Base-by-base conservation (phyloP, 192 early-diverging fungal species). In the Blastocladiella britannica region DNA sequence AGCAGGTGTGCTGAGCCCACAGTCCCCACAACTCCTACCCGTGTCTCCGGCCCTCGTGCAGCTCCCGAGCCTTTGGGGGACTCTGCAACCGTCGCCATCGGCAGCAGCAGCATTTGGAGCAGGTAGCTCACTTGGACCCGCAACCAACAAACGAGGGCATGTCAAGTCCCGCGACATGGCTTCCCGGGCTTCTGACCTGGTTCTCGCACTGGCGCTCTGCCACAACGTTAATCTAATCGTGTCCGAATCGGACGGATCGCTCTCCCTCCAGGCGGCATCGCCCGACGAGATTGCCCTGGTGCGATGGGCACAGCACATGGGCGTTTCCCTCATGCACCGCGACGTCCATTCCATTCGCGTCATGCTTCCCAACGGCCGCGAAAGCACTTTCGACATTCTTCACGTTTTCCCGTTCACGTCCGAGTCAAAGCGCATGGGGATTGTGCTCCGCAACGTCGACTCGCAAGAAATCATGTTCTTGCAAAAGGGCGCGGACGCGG, bases 321-420 rank as follows among this genome's bases (percentile, higher is more conserved):
- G 91, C 15, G 62, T 97, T 12, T 71, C 82, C 3, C 69, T 97
- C 29, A 80, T 88, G 23, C 80, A 78, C 43, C 78, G 93, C 31
- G 83, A 88, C 54, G 68, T 83, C 29, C 66, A 73, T 25, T 71
- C 75, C 9, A 86, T 92, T 27, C 43, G 57, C 8, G 18, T 68
- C 20, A 55, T 53, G 31, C 31, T 58, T 9, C 29, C 55, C 26
- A 30, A 62, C 31, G 56, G 60, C 23, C 60, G 55, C n/a, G 59
- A 59, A 27, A 9, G 37, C 15, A 20, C 37, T 25, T 96, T 78
- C 67, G 74, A 82, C 25, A 79, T 97, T 2, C 70, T 97, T 12
- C 82, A 92, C n/a, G 76, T 89, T 7, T 97, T 97, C 58, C 93
- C 93, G n/a, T 97, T 97, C 64, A 97, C 91, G n/a, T 87, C 84